Conservation (phyloP, 2,329 filamentous ascomycete species). For the Penicillium sumatraense region DNA sequence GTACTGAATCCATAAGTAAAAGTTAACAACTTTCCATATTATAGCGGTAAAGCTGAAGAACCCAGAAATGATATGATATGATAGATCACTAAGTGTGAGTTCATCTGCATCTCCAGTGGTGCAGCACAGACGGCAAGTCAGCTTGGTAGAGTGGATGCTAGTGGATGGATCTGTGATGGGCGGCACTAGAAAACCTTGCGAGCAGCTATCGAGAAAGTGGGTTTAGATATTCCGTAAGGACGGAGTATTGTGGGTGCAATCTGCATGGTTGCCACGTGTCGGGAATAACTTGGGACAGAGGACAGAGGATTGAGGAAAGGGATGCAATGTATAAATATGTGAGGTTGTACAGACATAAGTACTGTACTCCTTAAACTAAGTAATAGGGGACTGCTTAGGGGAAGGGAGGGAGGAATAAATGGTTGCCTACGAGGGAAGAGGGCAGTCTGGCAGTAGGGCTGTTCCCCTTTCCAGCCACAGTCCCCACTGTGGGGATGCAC, state of each 20-base stretch:
- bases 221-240: neutral
- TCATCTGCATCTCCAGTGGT: too few relatives aligned
- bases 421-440: slow-evolving; percentile 6
- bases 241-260: neutral
- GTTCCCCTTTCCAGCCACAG: slow-evolving; percentile 18
- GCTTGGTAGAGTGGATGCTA: too few relatives aligned
- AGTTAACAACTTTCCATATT: too few relatives aligned
- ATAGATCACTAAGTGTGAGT: too few relatives aligned
- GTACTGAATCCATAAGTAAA: too few relatives aligned
- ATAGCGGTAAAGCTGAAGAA: too few relatives aligned
- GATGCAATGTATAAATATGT: neutral
- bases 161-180: neutral
- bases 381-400: neutral
- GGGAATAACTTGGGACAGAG: neutral
- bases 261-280: slow-evolving; percentile 6
- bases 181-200: slow-evolving; percentile 1
- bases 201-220: slow-evolving; percentile 2
- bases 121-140: too few relatives aligned
- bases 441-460: slow-evolving; percentile 17
- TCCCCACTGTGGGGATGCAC: neutral
- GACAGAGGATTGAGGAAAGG: neutral
- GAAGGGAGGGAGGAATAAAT: neutral
- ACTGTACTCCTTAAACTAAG: neutral
- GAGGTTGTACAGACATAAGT: too few relatives aligned
- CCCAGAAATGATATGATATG: too few relatives aligned